These are phyloP conservation scores for Naganishia friedmannii DNA, from an alignment of 768 basidiomycete species.

Conservation along the genomic window DNA sequence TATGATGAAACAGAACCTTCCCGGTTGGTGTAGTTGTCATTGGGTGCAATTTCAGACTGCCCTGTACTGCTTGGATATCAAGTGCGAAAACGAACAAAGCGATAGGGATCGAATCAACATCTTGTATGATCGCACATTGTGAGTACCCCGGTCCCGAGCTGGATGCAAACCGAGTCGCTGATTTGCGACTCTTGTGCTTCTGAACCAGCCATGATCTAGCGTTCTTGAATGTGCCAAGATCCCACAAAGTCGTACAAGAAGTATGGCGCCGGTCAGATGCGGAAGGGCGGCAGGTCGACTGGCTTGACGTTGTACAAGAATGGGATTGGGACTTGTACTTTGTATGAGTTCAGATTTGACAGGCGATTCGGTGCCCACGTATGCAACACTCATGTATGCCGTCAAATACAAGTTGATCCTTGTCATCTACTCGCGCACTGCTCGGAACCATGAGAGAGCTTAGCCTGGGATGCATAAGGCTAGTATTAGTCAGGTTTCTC, in stretches of 20 bases:
- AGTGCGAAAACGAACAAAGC: conserved; percentile 30
- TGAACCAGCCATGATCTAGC: conserved; percentile 33
- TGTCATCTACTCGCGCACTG: no score
- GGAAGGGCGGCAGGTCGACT: conserved; percentile 39
- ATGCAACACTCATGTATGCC: no score
- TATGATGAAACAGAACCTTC: conserved; percentile 37
- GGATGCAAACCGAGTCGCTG: neutral
- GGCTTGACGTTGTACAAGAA: conserved; percentile 41
- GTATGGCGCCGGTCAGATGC: conserved; percentile 37
- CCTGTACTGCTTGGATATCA: conserved; percentile 29
- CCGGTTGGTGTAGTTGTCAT: conserved; percentile 39
- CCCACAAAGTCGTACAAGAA: conserved; percentile 38
- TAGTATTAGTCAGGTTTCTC: no score
- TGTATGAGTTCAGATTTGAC: conserved; percentile 18
- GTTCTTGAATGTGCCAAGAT: conserved; percentile 37
- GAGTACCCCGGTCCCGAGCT: conserved; percentile 8
- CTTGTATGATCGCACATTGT: conserved; percentile 38
- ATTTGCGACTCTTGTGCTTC: neutral
- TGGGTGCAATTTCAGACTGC: conserved; percentile 43
- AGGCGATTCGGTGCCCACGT: no score
- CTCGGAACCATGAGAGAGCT: no score
- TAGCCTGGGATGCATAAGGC: no score
- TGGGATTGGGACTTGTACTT: conserved; percentile 43
- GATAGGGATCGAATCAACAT: conserved; percentile 36
- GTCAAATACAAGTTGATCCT: no score